Base-by-base conservation (phyloP, 129 eudicot species). In the Centella asiatica region DNA sequence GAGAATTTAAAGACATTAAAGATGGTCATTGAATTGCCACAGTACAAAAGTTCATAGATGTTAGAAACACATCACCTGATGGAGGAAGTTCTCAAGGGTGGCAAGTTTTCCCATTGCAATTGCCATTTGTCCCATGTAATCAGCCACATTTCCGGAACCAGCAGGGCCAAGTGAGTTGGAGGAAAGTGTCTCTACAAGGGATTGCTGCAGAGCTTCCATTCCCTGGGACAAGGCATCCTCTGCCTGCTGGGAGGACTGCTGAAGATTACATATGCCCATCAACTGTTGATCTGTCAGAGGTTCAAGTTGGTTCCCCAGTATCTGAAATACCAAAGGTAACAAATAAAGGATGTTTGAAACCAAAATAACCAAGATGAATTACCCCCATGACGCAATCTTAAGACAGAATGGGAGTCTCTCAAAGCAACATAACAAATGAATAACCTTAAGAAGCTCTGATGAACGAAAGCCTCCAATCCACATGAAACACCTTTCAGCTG, bases 121-220 rank as follows among this genome's bases (percentile, higher is more conserved):
- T 8, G 95, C 96, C 99, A 93, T 93, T 53, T 93, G 99, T 13
- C 96, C 96, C 99, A 93, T 93, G 73, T 93, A 93, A 68, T 93
- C 92, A 2, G 83, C 83, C 24, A 86, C 87, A 57, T 79, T 79
- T 9, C 80, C 82, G 0, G 95, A 68, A 20, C 74, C 72, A 15
- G 79, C 62, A 20, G 85, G 83, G 12, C 85, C 87, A 15, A 77
- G 67, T 6, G 85, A 82, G 53, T 62, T 76, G 15, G 90, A 75
- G 18, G 95, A 87, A 10, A 92, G 84, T 1, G 99, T 84, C 45
- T 93, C 99, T 0, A 82, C 88, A 29, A 93, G 92, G 19, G 96
- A 87, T 59, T 84, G 99, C 79, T 93, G 99, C 76, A 85, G 70
- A 37, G 99, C 99, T 68, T 93, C 99, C 95, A 93, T 80, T 60